Base-by-base conservation (phyloP, 495 filamentous ascomycete species). In the Xanthoparmelia taractica region DNA sequence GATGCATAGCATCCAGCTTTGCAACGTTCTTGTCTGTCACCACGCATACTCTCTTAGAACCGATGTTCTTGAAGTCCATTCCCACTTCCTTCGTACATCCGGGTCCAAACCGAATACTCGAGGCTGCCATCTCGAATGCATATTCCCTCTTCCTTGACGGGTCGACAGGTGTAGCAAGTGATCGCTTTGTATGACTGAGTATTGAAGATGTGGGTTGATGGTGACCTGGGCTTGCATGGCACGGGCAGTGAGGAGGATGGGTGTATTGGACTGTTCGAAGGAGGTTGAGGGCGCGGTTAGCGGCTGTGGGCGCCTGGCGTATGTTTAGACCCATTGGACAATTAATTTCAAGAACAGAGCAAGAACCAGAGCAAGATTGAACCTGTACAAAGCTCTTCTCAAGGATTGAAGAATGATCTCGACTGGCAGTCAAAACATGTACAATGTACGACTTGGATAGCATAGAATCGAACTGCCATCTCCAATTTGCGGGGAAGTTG, bases 81-180 rank as follows among this genome's bases (percentile, higher is more conserved):
- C 94, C 94, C n/a, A 97, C 92, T 75, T 98, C 94, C 73, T 88
- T 87, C 18, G 94, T 98, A n/a, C 85, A 86, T 6, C 94, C 94
- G 0, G 90, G 88, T 0, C 94, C 94, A 68, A 96, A 98, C 20
- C 95, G 87, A 70, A 98, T 96, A 50, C 85, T 89, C 1, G 90
- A 94, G 7, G 94, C 90, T 2, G 79, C 94, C 92, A 98, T 96
- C 75, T 98, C 93, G 71, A 98, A 98, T 41, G 94, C 94, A 77
- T 97, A 97, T 70, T 98, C 94, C 73, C 93, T 96, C 72, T 92
- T 84, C 61, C 84, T 82, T 4, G 85, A 77, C 7, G 75, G 72
- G 68, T 92, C 88, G 12, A 83, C 73, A 0, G 92, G 92, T 0
- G 89, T 92, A 41, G 90, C 90, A 66, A 89, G 76, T 41, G 83